Percentiles rank a stretch among this genome's conserved stretches.
Evolutionary conservation across 1,284 basidiomycete genomes (phyloP).

Genomic region (Cutaneotrichosporon sp.): DNA sequence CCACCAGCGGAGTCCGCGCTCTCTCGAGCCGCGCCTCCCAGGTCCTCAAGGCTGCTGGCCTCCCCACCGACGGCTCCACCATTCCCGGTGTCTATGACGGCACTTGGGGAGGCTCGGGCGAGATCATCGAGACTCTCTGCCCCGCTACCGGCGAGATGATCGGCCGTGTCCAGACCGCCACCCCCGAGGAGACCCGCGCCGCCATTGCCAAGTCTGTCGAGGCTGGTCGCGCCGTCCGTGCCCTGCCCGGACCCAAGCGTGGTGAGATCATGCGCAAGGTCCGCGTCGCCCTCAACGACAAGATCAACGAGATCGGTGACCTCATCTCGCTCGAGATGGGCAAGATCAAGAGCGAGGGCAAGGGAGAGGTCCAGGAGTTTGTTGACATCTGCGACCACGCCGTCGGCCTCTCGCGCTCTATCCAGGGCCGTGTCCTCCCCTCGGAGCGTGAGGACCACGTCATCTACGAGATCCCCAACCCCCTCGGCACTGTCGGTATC

Average conservation of each 20-base stretch:
- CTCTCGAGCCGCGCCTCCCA: conserved; percentile 39
- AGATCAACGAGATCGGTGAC: conserved; percentile 80
- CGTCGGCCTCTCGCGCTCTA: conserved; percentile 83
- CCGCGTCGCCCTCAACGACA: conserved; percentile 72
- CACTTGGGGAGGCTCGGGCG: conserved; percentile 43
- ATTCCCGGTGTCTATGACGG: conserved; percentile 48
- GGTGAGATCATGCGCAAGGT: conserved; percentile 88
- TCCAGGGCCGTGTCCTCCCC: conserved; percentile 80
- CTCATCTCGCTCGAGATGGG: conserved; percentile 73
- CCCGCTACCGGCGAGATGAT: conserved; percentile 49
- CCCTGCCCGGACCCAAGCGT: conserved; percentile 77
- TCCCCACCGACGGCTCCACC: conserved; percentile 28
- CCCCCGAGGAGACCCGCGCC: conserved; percentile 33
- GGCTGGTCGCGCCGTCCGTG: conserved; percentile 70
- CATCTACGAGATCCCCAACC: conserved; percentile 86
- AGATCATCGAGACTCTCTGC: conserved; percentile 37
- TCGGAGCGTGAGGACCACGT: conserved; percentile 87
- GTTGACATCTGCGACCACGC: conserved; percentile 78
- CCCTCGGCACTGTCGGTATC: conserved; percentile 86
- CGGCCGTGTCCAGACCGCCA: conserved; percentile 38
- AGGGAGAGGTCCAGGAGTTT: conserved; percentile 78
- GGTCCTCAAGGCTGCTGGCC: conserved; percentile 40
- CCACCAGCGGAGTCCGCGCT: conserved; percentile 20
- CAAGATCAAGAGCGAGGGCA: conserved; percentile 88
- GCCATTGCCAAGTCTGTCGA: conserved; percentile 34